Percentiles rank a stretch among this genome's conserved stretches.
These are phyloP conservation scores for Amphibolis antarctica DNA, from an alignment of 106 monocot genomes.

Conservation along the genomic window DNA sequence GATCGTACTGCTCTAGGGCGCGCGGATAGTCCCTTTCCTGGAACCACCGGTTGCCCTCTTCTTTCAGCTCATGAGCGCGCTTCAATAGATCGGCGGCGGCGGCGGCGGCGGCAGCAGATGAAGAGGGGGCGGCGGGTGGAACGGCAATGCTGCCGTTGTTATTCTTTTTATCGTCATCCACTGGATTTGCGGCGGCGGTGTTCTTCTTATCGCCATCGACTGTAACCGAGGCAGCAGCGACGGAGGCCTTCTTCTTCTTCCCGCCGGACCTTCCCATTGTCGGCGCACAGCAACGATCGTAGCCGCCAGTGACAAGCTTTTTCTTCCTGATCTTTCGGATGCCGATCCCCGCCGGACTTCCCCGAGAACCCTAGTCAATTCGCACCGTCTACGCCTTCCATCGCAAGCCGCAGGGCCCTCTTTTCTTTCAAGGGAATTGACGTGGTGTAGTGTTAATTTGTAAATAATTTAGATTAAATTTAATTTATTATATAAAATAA, in stretches of 20 bases:
- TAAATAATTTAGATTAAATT: too few species aligned
- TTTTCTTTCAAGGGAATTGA: too few species aligned
- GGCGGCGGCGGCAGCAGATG: background rate
- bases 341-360: too few species aligned
- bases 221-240: background rate
- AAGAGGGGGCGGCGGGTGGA: background rate
- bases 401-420: too few species aligned
- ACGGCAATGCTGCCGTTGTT: too few species aligned
- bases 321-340: too few species aligned
- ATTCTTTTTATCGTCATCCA: too few species aligned
- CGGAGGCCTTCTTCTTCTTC: slow-evolving; percentile 35
- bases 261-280: slow-evolving; percentile 41
- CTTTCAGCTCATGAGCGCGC: slow-evolving; percentile 88
- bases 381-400: too few species aligned
- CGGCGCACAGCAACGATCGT: background rate
- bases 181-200: background rate
- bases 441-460: too few species aligned
- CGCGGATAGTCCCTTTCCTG: slow-evolving; percentile 50
- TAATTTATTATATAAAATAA: too few species aligned
- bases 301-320: too few species aligned
- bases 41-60: slow-evolving; percentile 85
- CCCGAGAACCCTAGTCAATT: too few species aligned
- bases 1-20: slow-evolving; percentile 65
- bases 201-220: slow-evolving; percentile 39
- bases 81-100: slow-evolving; percentile 19